Evolutionary conservation across 495 filamentous ascomycete species (phyloP).

Genomic region (Hypoxylon fragiforme): DNA sequence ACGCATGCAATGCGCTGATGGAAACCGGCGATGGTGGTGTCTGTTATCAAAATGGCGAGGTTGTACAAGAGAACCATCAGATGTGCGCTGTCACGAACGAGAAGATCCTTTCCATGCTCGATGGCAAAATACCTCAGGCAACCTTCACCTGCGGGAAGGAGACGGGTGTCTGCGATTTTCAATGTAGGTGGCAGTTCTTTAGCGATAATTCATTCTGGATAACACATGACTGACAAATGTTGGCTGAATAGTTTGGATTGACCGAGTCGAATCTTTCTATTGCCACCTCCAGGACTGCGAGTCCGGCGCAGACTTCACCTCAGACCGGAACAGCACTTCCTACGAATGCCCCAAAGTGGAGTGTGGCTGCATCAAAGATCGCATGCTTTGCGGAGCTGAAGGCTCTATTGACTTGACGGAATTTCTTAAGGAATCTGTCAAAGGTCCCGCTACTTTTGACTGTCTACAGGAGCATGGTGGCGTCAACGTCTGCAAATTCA

Average conservation of each 20-base stretch:
- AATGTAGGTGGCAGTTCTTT: conserved; percentile 61
- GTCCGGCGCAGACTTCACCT: conserved; percentile 67
- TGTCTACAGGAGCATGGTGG: conserved; percentile 67
- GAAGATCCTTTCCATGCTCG: conserved; percentile 86
- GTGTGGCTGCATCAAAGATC: conserved; percentile 85
- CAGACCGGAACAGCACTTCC: conserved; percentile 74
- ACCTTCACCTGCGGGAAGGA: conserved; percentile 89
- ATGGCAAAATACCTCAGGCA: conserved; percentile 82
- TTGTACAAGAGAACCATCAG: conserved; percentile 92
- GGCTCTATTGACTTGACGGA: conserved; percentile 91
- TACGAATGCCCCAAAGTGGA: conserved; percentile 83
- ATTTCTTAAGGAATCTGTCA: conserved; percentile 77
- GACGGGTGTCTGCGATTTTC: conserved; percentile 79
- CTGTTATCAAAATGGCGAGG: conserved; percentile 87
- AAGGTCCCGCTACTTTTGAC: conserved; percentile 81
- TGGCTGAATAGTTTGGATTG: conserved; percentile 77
- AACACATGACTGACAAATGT: conserved; percentile 43
- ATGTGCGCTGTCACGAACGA: conserved; percentile 96
- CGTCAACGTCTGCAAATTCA: conserved; percentile 70
- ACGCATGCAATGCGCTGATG: conserved; percentile 84
- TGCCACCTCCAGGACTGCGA: conserved; percentile 82
- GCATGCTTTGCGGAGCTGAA: conserved; percentile 89
- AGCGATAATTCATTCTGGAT: neutral
- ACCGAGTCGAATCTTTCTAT: conserved; percentile 92
- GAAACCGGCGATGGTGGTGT: conserved; percentile 75